These are phyloP conservation scores for Microascus cirrosus DNA, from an alignment of 2,329 filamentous ascomycete genomes.

Conservation along the genomic window DNA sequence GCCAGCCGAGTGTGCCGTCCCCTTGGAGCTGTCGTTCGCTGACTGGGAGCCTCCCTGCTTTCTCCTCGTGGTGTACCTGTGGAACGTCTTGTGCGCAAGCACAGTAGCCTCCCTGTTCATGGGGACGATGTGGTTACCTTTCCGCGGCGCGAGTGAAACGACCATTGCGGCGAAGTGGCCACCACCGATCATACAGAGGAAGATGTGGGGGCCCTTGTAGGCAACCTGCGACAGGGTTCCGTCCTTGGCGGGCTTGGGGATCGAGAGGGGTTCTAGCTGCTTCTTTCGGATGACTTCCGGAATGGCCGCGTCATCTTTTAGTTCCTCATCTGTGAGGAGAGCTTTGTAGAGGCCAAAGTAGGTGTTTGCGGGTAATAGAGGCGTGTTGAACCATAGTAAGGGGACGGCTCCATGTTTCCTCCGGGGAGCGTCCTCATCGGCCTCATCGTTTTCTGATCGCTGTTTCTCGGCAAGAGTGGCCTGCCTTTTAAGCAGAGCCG, in stretches of 20 bases:
- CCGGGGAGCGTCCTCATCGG: slow-evolving; percentile 28
- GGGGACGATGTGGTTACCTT: slow-evolving; percentile 56
- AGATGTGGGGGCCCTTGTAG: slow-evolving; percentile 71
- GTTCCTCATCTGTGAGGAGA: slow-evolving; percentile 64
- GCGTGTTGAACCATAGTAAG: slow-evolving; percentile 75
- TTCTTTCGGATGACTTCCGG: slow-evolving; percentile 62
- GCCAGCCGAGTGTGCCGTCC: slow-evolving; percentile 86
- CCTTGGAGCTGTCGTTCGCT: slow-evolving; percentile 88
- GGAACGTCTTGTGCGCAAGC: slow-evolving; percentile 93
- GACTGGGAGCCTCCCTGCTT: slow-evolving; percentile 96
- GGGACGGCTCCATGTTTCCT: slow-evolving; percentile 56
- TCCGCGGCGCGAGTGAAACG: slow-evolving; percentile 74
- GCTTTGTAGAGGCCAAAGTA: slow-evolving; percentile 81
- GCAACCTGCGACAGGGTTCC: slow-evolving; percentile 41
- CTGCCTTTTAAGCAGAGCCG: slow-evolving; percentile 70
- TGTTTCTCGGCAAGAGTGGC: slow-evolving; percentile 55
- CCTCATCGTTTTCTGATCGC: slow-evolving; percentile 33
- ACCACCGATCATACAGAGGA: slow-evolving; percentile 97
- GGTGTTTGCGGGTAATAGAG: slow-evolving; percentile 62
- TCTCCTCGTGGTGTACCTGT: slow-evolving; percentile 87
- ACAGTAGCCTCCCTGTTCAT: slow-evolving; percentile 80
- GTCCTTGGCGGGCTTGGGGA: slow-evolving; percentile 43
- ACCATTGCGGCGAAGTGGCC: slow-evolving; percentile 97
- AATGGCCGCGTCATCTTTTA: slow-evolving; percentile 49
- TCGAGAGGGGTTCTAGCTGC: slow-evolving; percentile 56